These are phyloP conservation scores for Monilinia vaccinii-corymbosi DNA, from an alignment of 2,329 filamentous ascomycete species.

Conservation along the genomic window DNA sequence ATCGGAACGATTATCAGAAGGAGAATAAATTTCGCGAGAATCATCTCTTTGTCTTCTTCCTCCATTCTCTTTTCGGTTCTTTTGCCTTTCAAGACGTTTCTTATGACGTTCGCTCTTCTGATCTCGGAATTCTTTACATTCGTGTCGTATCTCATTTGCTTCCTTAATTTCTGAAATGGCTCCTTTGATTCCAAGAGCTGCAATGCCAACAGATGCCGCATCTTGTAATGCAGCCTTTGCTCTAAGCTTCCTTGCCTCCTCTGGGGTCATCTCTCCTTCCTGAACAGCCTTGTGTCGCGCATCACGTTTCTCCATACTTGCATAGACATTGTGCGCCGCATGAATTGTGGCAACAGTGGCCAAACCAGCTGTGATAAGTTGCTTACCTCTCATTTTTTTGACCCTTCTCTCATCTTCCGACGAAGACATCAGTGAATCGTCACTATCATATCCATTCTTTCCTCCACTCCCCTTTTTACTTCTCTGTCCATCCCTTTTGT, in stretches of 20 bases:
- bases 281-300: slow-evolving; percentile 49
- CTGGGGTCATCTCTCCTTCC: slow-evolving; percentile 52
- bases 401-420: slow-evolving; percentile 52
- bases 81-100: slow-evolving; percentile 37
- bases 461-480: slow-evolving; percentile 27
- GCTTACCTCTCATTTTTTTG: slow-evolving; percentile 58
- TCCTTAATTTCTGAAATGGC: slow-evolving; percentile 58
- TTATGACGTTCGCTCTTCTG: slow-evolving; percentile 37
- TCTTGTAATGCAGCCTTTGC: slow-evolving; percentile 56
- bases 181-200: slow-evolving; percentile 58
- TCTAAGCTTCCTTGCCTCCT: slow-evolving; percentile 53
- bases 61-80: slow-evolving; percentile 22
- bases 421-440: slow-evolving; percentile 45
- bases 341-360: slow-evolving; percentile 62
- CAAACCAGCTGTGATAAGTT: slow-evolving; percentile 55
- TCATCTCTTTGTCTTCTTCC: slow-evolving; percentile 13
- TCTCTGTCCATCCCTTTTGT: slow-evolving; percentile 21
- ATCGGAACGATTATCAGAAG: slow-evolving; percentile 12
- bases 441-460: slow-evolving; percentile 30
- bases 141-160: slow-evolving; percentile 51
- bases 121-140: slow-evolving; percentile 44
- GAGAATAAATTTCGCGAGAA: slow-evolving; percentile 5
- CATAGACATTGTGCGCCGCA: slow-evolving; percentile 56
- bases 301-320: slow-evolving; percentile 54
- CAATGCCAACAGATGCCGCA: slow-evolving; percentile 56